A percentile compares a stretch with the other conserved stretches of the same genome.
phyloP scores from a whole-genome alignment of 1,284 basidiomycete species.

The Tremellales sp. region DNA sequence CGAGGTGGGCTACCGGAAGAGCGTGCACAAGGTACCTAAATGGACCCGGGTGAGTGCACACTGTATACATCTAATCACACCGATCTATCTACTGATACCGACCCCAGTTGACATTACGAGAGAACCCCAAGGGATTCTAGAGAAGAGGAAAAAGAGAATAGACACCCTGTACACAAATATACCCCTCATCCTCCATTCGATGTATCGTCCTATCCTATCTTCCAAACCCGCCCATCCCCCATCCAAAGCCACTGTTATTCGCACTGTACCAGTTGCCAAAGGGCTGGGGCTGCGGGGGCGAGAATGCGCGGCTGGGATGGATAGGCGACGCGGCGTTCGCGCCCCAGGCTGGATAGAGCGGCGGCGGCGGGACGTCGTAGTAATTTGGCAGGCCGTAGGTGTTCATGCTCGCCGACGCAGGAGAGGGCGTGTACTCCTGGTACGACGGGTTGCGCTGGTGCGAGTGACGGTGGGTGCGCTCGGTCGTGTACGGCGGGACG shows the following conservation, averaged over 20 bases:
- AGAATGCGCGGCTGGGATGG: too few species aligned
- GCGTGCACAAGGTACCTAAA: slow-evolving; percentile 93
- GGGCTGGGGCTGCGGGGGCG: too few species aligned
- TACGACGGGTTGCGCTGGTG: too few species aligned
- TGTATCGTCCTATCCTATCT: too few species aligned
- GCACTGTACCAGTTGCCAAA: too few species aligned
- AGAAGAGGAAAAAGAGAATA: background rate
- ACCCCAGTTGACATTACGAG: slow-evolving; percentile 68
- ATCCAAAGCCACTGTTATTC: slow-evolving; percentile 13
- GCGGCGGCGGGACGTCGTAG: slow-evolving; percentile 8
- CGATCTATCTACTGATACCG: slow-evolving; percentile 8
- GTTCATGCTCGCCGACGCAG: too few species aligned
- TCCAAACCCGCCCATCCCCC: slow-evolving; percentile 14
- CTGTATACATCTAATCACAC: background rate
- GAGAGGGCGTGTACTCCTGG: too few species aligned
- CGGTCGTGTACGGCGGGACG: too few species aligned
- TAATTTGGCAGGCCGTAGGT: slow-evolving; percentile 16
- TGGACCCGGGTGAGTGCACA: slow-evolving; percentile 74
- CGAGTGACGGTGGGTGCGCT: too few species aligned
- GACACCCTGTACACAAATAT: background rate
- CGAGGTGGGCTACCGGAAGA: slow-evolving; percentile 74
- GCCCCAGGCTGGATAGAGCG: too few species aligned
- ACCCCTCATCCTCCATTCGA: background rate
- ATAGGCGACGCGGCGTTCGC: too few species aligned
- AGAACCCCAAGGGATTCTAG: slow-evolving; percentile 87